Evolutionary conservation across 192 early-diverging fungal species (phyloP).

Genomic region (Blastocladiella britannica): DNA sequence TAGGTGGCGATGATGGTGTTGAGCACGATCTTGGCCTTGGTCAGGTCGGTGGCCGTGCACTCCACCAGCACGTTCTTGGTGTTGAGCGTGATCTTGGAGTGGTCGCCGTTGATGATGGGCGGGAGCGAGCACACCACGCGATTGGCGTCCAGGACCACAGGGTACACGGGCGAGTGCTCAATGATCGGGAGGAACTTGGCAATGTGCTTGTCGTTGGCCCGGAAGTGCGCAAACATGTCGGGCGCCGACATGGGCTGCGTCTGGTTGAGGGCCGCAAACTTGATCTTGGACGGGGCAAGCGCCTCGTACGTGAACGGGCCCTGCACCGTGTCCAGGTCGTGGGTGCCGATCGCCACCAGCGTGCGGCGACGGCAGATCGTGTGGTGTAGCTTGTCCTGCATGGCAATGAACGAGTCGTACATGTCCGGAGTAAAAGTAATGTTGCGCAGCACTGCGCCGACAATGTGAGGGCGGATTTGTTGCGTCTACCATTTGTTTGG

Average conservation of each 20-base stretch:
- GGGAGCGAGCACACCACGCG: constrained; percentile 77
- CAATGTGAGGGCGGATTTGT: constrained; percentile 63
- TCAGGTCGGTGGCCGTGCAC: constrained; percentile 87
- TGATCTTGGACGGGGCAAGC: constrained; percentile 66
- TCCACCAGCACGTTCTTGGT: constrained; percentile 97
- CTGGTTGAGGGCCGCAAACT: constrained; percentile 84
- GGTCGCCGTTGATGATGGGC: constrained; percentile 96
- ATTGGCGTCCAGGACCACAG: constrained; percentile 71
- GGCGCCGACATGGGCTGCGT: constrained; percentile 63
- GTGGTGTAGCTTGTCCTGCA: constrained; percentile 96
- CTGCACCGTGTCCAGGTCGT: constrained; percentile 84
- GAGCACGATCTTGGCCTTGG: constrained; percentile 81
- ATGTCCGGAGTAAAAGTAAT: constrained; percentile 56
- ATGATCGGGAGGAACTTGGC: constrained; percentile 86
- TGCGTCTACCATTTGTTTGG: constrained; percentile 62
- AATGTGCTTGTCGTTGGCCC: constrained; percentile 59
- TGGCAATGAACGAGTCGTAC: constrained; percentile 91
- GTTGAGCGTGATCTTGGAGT: constrained; percentile 84
- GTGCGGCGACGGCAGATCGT: constrained; percentile 85
- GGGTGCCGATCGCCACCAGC: constrained; percentile 90
- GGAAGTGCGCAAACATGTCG: constrained; percentile 78
- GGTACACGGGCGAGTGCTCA: constrained; percentile 67
- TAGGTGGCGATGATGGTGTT: constrained; percentile 93
- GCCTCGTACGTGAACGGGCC: constrained; percentile 95
- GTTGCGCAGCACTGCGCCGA: constrained; percentile 74